Conservation (phyloP, 2,329 filamentous ascomycete species). For the Capronia coronata region DNA sequence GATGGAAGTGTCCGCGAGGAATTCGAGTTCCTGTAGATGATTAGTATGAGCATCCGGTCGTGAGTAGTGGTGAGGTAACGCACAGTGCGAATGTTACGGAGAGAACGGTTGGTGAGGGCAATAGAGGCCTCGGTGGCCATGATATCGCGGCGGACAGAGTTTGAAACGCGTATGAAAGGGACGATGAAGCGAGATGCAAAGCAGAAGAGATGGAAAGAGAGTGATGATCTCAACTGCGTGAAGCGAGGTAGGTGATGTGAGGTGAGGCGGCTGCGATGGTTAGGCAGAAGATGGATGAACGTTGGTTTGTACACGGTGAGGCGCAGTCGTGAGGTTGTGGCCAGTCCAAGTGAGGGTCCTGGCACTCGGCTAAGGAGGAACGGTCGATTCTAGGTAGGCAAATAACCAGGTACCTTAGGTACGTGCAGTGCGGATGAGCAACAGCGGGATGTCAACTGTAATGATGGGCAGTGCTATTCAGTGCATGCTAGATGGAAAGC, state of each 20-base stretch:
- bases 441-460: too few relatives aligned
- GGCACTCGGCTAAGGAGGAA: background rate
- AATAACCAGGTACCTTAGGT: too few relatives aligned
- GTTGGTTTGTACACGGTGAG: background rate
- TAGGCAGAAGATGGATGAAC: slow-evolving; percentile 1
- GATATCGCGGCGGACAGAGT: slow-evolving; percentile 12
- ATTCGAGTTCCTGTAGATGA: slow-evolving; percentile 70
- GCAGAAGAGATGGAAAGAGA: slow-evolving; percentile 15
- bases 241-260: too few relatives aligned
- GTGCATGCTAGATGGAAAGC: too few relatives aligned
- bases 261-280: slow-evolving; percentile 2
- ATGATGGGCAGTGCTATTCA: too few relatives aligned
- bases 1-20: slow-evolving; percentile 73
- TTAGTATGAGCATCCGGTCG: slow-evolving; percentile 9
- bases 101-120: slow-evolving; percentile 71
- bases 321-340: background rate
- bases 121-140: slow-evolving; percentile 33
- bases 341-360: background rate
- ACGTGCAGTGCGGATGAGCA: too few relatives aligned
- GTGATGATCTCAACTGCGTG: slow-evolving; percentile 18
- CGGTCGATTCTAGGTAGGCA: too few relatives aligned
- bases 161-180: slow-evolving; percentile 16
- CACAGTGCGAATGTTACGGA: slow-evolving; percentile 81
- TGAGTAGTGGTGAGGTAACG: slow-evolving; percentile 30
- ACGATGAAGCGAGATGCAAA: background rate